Evolutionary conservation across 1,139 yeast genomes (phyloP).

Genomic region (Lodderomyces beijingensis): DNA sequence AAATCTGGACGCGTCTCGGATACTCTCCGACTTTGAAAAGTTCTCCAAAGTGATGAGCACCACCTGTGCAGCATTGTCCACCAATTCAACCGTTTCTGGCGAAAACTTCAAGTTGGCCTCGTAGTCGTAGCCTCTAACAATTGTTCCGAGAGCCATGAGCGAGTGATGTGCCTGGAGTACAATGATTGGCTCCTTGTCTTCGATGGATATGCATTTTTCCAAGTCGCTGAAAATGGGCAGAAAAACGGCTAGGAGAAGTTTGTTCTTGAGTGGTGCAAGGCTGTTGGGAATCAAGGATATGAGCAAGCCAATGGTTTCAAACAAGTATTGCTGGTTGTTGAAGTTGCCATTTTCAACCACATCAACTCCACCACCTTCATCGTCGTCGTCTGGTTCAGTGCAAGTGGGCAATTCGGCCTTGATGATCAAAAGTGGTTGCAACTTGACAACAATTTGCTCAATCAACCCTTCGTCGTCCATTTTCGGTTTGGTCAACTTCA

Average conservation of each 20-base stretch:
- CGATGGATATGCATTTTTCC: constrained; percentile 52
- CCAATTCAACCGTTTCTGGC: constrained; percentile 44
- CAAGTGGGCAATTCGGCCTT: constrained; percentile 53
- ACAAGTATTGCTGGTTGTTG: constrained; percentile 75
- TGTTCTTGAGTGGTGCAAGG: constrained; percentile 32
- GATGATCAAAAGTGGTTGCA: constrained; percentile 51
- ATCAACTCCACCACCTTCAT: too few species aligned
- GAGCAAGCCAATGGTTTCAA: constrained; percentile 73
- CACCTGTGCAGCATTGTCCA: constrained; percentile 74
- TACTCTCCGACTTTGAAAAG: constrained; percentile 59
- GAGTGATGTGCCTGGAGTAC: constrained; percentile 81
- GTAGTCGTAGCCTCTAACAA: constrained; percentile 76
- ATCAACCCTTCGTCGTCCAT: constrained; percentile 30
- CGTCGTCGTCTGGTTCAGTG: constrained; percentile 51
- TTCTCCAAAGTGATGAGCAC: constrained; percentile 79
- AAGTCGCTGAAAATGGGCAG: constrained; percentile 76
- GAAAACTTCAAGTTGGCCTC: constrained; percentile 26
- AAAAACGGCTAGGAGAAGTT: constrained; percentile 58
- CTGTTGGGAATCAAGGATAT: constrained; percentile 41
- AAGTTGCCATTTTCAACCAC: constrained; percentile 56
- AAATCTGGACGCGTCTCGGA: constrained; percentile 84
- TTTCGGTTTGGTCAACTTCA: constrained; percentile 67
- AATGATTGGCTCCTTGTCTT: constrained; percentile 39
- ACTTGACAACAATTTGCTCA: constrained; percentile 34
- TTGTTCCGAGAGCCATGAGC: constrained; percentile 83